Evolutionary conservation across 305 asterid species (phyloP), one percentile per base, ranked within the genome.

Genomic region (Solanum hybrid): DNA sequence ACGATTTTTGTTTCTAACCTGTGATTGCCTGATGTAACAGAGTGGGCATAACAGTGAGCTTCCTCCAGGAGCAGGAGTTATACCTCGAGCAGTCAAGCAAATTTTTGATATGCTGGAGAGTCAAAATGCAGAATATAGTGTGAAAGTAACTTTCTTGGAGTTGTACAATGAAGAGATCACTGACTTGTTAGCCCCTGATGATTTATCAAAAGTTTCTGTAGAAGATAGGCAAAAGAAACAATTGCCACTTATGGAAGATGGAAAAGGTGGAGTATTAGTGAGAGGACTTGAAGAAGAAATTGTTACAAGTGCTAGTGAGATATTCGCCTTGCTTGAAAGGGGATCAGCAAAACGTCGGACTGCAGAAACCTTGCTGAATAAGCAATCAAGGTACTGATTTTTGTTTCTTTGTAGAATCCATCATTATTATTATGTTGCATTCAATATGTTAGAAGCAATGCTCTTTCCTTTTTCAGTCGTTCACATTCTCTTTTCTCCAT

Each of bases 271-370:
- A 45, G 99, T 96, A 91, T 95, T 97, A 90, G 98, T 97, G 29
- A 95, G 98, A 94, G 99, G 99, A 31, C 93, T 97, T 2, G 99
- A 97, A 91, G 99, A 97, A 91, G 98, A 97, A 92, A 96, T 97
- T 80, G 99, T 96, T 60, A 91, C 96, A 27, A 96, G 94, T 91
- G 97, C 98, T 19, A 93, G 90, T 90, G 99, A 96, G 92, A 97
- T 97, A 79, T 97, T 95, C 91, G 90, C 98, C 32, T 91, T 96
- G 88, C 98, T 95, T 85, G 99, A 97, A 91, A 92, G 99, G 91
- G 99, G 99, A 10, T 95, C 99, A 79, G 95, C 98, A 87, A 96
- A 97, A 90, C 96, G 99, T 22, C 94, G 99, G 56, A 97, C 99
- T 88, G 98, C 99, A 26, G 99, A 97, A 89, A 97, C 99, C 24